phyloP scores from a whole-genome alignment of 2,329 filamentous ascomycete genomes.

The Cercospora janseana region DNA sequence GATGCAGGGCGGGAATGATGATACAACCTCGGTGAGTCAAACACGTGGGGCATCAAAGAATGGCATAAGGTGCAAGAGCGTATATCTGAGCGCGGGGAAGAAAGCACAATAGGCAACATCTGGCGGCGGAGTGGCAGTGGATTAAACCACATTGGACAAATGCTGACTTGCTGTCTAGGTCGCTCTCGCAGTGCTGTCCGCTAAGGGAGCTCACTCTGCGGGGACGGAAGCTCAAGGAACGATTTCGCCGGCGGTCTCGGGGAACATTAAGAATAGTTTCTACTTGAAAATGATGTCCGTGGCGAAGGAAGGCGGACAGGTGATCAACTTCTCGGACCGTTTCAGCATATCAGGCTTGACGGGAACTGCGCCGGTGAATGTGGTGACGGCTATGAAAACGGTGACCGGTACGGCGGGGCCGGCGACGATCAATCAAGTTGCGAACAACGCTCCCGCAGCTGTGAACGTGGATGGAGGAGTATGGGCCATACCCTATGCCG shows the following conservation, averaged over 20 bases:
- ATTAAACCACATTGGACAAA: no score
- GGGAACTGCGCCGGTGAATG: conserved; percentile 52
- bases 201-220: conserved; percentile 13
- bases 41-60: neutral
- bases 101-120: no score
- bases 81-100: no score
- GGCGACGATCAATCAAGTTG: conserved; percentile 36
- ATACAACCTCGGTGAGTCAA: conserved; percentile 46
- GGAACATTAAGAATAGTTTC: conserved; percentile 48
- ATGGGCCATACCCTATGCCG: conserved; percentile 51
- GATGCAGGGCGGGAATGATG: conserved; percentile 59
- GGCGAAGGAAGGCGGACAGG: conserved; percentile 53
- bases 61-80: conserved; percentile 1
- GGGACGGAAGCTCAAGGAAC: conserved; percentile 19
- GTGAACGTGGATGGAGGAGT: conserved; percentile 23
- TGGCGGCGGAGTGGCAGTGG: no score
- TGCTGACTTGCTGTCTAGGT: neutral
- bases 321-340: conserved; percentile 60
- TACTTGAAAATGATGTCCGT: conserved; percentile 60
- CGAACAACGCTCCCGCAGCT: conserved; percentile 27
- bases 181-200: conserved; percentile 3
- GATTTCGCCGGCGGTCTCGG: conserved; percentile 27
- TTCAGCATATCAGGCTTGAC: conserved; percentile 67
- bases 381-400: conserved; percentile 39
- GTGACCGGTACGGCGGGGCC: conserved; percentile 43